Percentiles rank a stretch among this genome's conserved stretches.
phyloP scores from a whole-genome alignment of 2,329 filamentous ascomycete species.

The Epichloe amarillans region DNA sequence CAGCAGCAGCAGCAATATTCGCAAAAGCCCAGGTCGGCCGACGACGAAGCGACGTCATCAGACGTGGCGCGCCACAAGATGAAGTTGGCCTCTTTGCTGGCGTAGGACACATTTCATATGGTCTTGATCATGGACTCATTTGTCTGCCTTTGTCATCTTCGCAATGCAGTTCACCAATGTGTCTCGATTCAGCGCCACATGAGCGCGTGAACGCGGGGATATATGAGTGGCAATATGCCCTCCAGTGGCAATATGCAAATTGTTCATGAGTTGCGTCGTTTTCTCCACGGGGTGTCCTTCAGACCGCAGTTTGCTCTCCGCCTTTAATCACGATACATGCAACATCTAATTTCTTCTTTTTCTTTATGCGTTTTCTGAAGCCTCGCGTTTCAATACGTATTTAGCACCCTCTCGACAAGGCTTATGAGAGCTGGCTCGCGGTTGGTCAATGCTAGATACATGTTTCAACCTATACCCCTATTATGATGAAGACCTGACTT shows the following conservation, averaged over 20 bases:
- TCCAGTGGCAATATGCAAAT: too few species aligned
- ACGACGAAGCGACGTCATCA: neutral
- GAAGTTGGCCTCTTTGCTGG: neutral
- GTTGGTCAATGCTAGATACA: neutral
- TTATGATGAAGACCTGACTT: neutral
- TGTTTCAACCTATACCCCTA: neutral
- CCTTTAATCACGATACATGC: too few species aligned
- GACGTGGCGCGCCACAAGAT: neutral
- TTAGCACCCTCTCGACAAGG: neutral
- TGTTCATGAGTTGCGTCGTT: too few species aligned
- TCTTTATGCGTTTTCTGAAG: neutral
- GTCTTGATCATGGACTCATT: neutral
- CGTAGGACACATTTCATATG: neutral
- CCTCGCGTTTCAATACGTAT: neutral
- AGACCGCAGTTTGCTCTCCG: too few species aligned
- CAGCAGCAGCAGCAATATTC: neutral
- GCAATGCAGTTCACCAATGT: too few species aligned
- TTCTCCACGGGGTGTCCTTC: too few species aligned
- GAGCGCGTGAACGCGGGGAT: too few species aligned
- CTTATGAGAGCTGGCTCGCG: neutral
- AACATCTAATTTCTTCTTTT: too few species aligned
- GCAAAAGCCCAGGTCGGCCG: neutral
- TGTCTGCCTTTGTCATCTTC: too few species aligned
- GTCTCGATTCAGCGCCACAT: too few species aligned
- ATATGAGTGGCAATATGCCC: too few species aligned